These are phyloP conservation scores for Paecilomyces sp. DNA, from an alignment of 2,329 filamentous ascomycete genomes.

Conservation along the genomic window DNA sequence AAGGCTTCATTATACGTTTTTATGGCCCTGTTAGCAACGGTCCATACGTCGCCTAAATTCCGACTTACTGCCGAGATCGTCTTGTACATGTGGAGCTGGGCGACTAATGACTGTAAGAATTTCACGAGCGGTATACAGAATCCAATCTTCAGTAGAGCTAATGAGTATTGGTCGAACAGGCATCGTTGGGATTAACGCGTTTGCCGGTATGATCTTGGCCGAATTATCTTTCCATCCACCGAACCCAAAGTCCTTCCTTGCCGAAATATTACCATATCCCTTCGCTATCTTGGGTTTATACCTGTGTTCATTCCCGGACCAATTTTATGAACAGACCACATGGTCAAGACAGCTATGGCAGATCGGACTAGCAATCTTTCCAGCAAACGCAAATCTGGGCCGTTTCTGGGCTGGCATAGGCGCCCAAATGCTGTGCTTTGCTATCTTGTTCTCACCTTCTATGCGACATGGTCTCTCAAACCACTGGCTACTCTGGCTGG, in stretches of 20 bases:
- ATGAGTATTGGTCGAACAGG: slow-evolving; percentile 18
- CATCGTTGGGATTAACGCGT: slow-evolving; percentile 52
- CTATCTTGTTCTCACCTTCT: slow-evolving; percentile 46
- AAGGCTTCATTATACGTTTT: slow-evolving; percentile 51
- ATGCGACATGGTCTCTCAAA: slow-evolving; percentile 49
- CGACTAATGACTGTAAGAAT: slow-evolving; percentile 24
- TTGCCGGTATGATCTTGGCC: slow-evolving; percentile 55
- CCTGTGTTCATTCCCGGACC: slow-evolving; percentile 55
- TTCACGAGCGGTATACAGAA: not conserved
- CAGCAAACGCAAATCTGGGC: slow-evolving; percentile 39
- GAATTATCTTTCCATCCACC: slow-evolving; percentile 48
- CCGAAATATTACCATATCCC: slow-evolving; percentile 40
- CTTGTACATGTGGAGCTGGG: slow-evolving; percentile 42
- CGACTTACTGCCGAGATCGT: slow-evolving; percentile 42
- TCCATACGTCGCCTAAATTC: slow-evolving; percentile 43
- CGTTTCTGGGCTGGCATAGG: slow-evolving; percentile 46
- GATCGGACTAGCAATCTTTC: slow-evolving; percentile 14
- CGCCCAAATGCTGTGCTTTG: slow-evolving; percentile 43
- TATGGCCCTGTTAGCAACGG: slow-evolving; percentile 45
- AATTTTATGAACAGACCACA: slow-evolving; percentile 44
- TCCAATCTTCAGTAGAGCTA: not conserved
- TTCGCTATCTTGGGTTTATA: slow-evolving; percentile 49
- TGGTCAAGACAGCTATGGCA: slow-evolving; percentile 41
- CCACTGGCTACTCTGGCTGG: slow-evolving; percentile 53
- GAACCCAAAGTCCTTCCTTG: slow-evolving; percentile 37